Conservation (phyloP, 163 green algal species). For the Scenedesmus sp. region DNA sequence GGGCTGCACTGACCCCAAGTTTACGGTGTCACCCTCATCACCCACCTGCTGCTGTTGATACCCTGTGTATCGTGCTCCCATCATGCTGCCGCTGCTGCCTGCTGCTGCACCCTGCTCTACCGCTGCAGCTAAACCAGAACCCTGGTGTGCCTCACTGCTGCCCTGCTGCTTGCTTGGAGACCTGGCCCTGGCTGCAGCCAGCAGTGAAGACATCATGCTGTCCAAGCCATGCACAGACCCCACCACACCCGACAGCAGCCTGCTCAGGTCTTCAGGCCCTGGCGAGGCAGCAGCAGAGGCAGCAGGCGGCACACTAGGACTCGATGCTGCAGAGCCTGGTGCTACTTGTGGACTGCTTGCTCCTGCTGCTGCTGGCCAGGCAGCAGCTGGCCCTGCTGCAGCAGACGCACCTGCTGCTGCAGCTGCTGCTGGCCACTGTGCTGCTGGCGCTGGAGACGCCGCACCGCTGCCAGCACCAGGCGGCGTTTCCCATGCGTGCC, state of each 20-base stretch:
- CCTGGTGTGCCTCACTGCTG: not conserved
- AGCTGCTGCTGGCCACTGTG: not conserved
- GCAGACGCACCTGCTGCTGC: not conserved
- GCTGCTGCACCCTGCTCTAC: not conserved
- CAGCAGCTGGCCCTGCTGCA: not conserved
- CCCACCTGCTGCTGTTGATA: conserved; percentile 10
- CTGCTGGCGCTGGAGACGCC: not conserved
- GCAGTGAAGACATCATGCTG: conserved; percentile 13
- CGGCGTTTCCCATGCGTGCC: not conserved
- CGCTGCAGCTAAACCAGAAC: not conserved
- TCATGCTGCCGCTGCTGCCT: not conserved
- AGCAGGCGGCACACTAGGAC: not conserved
- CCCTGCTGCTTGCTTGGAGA: not conserved
- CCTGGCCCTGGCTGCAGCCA: not conserved
- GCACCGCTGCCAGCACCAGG: not conserved
- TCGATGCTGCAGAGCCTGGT: not conserved
- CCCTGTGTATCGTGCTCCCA: not conserved
- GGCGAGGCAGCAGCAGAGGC: conserved; percentile 8
- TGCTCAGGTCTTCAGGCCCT: conserved; percentile 13
- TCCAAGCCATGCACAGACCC: conserved; percentile 37
- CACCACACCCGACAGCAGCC: conserved; percentile 25
- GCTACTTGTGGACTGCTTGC: not conserved
- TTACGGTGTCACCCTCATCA: conserved; percentile 30
- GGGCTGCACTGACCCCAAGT: conserved; percentile 22
- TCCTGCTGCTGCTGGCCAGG: not conserved